These are phyloP conservation scores for Protomyces arabidopsidicola DNA, from an alignment of 1,139 yeast species.

Conservation along the genomic window DNA sequence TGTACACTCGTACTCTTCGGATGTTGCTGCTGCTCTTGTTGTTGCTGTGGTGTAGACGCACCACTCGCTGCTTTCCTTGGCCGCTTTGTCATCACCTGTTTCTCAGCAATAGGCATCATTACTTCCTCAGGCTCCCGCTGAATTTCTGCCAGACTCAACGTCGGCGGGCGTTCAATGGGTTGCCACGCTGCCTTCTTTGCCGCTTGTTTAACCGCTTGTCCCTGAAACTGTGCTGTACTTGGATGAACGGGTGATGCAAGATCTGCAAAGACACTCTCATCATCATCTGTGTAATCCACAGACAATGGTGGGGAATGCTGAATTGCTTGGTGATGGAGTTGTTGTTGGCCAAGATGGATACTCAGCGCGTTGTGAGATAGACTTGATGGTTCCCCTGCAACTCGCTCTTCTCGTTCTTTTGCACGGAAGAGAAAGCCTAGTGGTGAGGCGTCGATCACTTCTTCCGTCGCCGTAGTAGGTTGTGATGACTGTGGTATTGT, in stretches of 20 bases:
- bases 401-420: conserved; percentile 4
- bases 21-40: background rate
- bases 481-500: too few species aligned
- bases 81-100: background rate
- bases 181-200: conserved; percentile 13
- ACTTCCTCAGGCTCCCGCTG: background rate
- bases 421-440: conserved; percentile 12
- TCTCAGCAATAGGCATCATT: background rate
- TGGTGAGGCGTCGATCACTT: conserved; percentile 7
- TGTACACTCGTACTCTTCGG: background rate
- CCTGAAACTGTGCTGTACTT: background rate
- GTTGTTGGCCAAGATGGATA: background rate
- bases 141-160: background rate
- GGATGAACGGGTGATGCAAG: background rate
- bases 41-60: background rate
- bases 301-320: background rate
- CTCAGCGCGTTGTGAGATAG: background rate
- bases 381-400: background rate
- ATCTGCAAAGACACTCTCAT: background rate
- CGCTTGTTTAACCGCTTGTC: too few species aligned
- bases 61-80: background rate
- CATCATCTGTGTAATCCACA: conserved; percentile 1
- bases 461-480: background rate
- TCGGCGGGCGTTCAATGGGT: conserved; percentile 2
- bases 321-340: background rate